phyloP scores from a whole-genome alignment of 2,329 filamentous ascomycete genomes.

The Proliferodiscus dingleyae region DNA sequence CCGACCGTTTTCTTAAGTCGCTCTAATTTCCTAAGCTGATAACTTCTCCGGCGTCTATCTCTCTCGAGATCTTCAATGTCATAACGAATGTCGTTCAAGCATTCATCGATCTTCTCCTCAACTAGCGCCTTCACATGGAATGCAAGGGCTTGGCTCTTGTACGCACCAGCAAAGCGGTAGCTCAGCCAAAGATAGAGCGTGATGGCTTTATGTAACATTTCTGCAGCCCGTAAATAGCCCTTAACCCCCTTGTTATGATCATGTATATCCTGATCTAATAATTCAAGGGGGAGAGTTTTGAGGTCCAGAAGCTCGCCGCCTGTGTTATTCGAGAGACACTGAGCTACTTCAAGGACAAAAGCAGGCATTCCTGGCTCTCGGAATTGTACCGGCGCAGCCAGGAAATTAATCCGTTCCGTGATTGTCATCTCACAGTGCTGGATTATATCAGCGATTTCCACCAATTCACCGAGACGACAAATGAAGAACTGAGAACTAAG shows the following conservation, averaged over 20 bases:
- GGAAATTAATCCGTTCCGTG: conserved; percentile 70
- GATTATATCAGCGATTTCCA: conserved; percentile 68
- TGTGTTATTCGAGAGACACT: conserved; percentile 62
- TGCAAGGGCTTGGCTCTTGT: conserved; percentile 68
- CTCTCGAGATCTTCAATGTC: neutral
- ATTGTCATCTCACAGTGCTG: conserved; percentile 67
- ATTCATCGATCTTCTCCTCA: conserved; percentile 61
- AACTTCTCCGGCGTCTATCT: neutral
- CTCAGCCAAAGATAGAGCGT: conserved; percentile 91
- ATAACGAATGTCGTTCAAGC: conserved; percentile 1
- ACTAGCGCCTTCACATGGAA: conserved; percentile 74
- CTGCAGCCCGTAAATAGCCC: conserved; percentile 58
- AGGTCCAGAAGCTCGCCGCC: conserved; percentile 79
- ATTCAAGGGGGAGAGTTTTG: conserved; percentile 59
- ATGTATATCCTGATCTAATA: conserved; percentile 59
- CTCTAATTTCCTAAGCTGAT: neutral
- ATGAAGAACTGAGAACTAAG: conserved; percentile 66
- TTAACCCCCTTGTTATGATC: conserved; percentile 35
- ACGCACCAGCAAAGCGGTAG: conserved; percentile 79
- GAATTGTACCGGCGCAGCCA: conserved; percentile 62
- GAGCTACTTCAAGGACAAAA: conserved; percentile 61
- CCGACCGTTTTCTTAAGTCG: neutral
- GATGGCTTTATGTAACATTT: conserved; percentile 74
- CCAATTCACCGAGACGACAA: conserved; percentile 54
- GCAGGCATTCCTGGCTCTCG: conserved; percentile 42